These are phyloP conservation scores for Peronosclerospora sorghi DNA, from an alignment of 352 stramenopile species.

Conservation along the genomic window DNA sequence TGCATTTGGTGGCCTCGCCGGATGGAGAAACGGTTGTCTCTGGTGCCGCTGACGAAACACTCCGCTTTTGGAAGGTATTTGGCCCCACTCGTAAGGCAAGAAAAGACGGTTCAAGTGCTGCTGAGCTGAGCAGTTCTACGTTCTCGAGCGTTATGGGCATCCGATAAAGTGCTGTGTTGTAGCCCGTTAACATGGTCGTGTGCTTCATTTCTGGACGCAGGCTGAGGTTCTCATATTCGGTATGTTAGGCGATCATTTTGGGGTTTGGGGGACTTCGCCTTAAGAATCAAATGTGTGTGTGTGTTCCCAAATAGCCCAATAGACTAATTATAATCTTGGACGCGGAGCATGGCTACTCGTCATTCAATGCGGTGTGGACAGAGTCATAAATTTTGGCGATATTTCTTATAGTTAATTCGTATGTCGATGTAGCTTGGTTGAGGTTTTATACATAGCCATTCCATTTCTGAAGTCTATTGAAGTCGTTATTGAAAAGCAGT, in stretches of 20 bases:
- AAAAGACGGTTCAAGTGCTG: constrained; percentile 41
- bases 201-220: constrained; percentile 4
- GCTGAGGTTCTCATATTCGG: not conserved
- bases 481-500: not conserved
- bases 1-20: constrained; percentile 95
- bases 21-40: constrained; percentile 96
- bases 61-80: constrained; percentile 99
- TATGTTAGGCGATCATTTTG: not conserved
- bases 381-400: not conserved
- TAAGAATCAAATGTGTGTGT: constrained; percentile 1
- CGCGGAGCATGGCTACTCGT: not conserved
- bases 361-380: not conserved
- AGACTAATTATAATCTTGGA: constrained; percentile 1
- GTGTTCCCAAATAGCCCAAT: not conserved
- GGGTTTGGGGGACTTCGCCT: constrained; percentile 1
- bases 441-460: constrained; percentile 22
- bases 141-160: constrained; percentile 78
- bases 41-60: constrained; percentile 95
- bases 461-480: too few relatives aligned
- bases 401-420: too few relatives aligned
- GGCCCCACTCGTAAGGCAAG: constrained; percentile 70
- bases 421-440: not conserved
- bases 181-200: constrained; percentile 3
- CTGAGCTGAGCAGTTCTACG: constrained; percentile 49
- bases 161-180: constrained; percentile 29